Conservation (phyloP, 352 stramenopile genomes). For the Pythium utonaiense region DNA sequence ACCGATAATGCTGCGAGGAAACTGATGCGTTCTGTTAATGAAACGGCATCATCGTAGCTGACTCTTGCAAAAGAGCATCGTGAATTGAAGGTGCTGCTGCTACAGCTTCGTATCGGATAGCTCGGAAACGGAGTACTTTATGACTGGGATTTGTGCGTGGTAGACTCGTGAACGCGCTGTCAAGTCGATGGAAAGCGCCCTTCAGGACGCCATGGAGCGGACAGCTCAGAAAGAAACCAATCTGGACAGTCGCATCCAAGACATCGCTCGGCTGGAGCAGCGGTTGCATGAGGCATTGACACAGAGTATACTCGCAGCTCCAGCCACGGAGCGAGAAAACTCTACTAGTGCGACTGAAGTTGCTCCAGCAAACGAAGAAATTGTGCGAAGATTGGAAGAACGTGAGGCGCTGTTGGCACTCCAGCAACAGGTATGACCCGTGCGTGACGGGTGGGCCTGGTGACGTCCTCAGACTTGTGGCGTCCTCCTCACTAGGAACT, state of each 20-base stretch:
- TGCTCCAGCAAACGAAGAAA: neutral
- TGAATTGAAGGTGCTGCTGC: slow-evolving; percentile 28
- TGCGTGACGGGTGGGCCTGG: no score
- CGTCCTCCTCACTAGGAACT: slow-evolving; percentile 20
- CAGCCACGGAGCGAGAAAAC: neutral
- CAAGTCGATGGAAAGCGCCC: slow-evolving; percentile 25
- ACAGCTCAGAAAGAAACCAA: slow-evolving; percentile 29
- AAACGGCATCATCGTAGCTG: slow-evolving; percentile 21
- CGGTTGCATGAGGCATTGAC: slow-evolving; percentile 43
- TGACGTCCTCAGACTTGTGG: no score
- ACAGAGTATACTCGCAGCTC: neutral
- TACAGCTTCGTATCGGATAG: no score
- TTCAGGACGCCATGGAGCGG: slow-evolving; percentile 34
- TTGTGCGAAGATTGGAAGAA: slow-evolving; percentile 14
- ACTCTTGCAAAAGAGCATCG: slow-evolving; percentile 33
- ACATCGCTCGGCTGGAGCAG: slow-evolving; percentile 39
- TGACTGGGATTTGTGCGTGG: neutral
- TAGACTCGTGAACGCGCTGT: slow-evolving; percentile 37
- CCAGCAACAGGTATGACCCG: slow-evolving; percentile 40
- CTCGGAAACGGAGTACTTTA: no score
- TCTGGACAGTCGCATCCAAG: slow-evolving; percentile 35
- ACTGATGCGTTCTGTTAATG: neutral
- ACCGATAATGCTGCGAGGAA: neutral
- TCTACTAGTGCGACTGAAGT: neutral
- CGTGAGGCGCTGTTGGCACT: slow-evolving; percentile 24